Base-by-base conservation (phyloP, 331 rosid genomes). In the Quercus tomentella region DNA sequence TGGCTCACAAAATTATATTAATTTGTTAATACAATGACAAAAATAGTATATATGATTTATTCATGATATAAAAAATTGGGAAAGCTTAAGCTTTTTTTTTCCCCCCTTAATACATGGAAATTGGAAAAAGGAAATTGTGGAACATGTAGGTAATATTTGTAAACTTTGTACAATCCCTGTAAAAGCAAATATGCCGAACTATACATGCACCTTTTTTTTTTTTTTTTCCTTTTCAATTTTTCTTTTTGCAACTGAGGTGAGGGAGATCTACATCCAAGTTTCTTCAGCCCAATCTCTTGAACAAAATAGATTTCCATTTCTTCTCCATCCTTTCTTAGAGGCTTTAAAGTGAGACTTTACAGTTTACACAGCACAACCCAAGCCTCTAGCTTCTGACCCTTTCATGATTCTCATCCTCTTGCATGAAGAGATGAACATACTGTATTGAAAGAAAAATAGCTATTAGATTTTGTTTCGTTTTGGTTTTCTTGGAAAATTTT, bases 391-490 rank as follows among this genome's bases (percentile, higher is more conserved):
- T 52, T 87, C 91, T 17, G 91, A 84, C 20, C 88, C 85, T 37
- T 87, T 87, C 91, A 87, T 84, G 77, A 87, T 77, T 45, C 90
- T 79, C 63, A 87, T 75, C 80, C 81, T 82, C 79, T 84, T 84
- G 88, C 90, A 87, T 15, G 90, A 82, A 60, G 83, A 56, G 25
- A 80, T 41, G 26, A 87, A 84, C 90, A 87, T 87, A 11, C 86
- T 85, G 83, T 20, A 45, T 45, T 18, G 11, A 28, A 45, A 57
- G 2, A 1, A 11, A 75, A 68, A 20, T 15, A 17, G 26, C 25
- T 11, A 49, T 11, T n/a, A 63, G 70, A 16, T 17, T 61, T 23
- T 10, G 14, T 61, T 61, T 61, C 31, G 1, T 15, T 2, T 12
- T 5, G 2, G 14, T 11, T 12, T 5, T 61, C 18, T 25, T 30